phyloP scores from a whole-genome alignment of 148 eudicot genomes.

The Chenopodium quinoa region DNA sequence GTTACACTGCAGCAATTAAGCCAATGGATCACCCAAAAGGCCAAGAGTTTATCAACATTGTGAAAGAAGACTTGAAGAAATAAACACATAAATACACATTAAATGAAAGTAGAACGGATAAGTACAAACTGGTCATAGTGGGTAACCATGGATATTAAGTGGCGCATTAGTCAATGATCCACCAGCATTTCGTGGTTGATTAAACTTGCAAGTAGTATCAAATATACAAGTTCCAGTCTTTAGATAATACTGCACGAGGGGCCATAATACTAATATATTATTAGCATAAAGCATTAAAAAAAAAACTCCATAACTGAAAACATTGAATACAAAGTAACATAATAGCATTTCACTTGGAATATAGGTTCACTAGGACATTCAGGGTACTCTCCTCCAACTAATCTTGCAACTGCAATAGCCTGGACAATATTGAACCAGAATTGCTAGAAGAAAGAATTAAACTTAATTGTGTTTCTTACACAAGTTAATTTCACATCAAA shows the following conservation, averaged over 20 bases:
- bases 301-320: not conserved
- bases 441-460: constrained; percentile 14
- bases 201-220: constrained; percentile 84
- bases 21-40: not conserved
- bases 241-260: constrained; percentile 66
- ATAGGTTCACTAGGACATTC: constrained; percentile 71
- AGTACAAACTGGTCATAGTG: constrained; percentile 66
- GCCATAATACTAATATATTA: constrained; percentile 16
- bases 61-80: not conserved
- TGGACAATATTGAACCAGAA: constrained; percentile 16
- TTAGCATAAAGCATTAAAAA: not conserved
- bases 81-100: not conserved
- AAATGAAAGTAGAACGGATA: not conserved
- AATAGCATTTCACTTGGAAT: constrained; percentile 58
- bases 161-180: constrained; percentile 62
- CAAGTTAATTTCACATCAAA: not conserved
- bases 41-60: not conserved
- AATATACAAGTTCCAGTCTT: constrained; percentile 95
- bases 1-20: too few species aligned
- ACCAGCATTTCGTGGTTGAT: constrained; percentile 82
- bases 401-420: constrained; percentile 53
- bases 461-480: not conserved
- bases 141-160: constrained; percentile 76
- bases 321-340: not conserved
- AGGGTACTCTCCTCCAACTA: constrained; percentile 60